A percentile compares a stretch with the other conserved stretches of the same genome.
phyloP scores from a whole-genome alignment of 192 early-diverging fungal species.

The Coemansia sp. region DNA sequence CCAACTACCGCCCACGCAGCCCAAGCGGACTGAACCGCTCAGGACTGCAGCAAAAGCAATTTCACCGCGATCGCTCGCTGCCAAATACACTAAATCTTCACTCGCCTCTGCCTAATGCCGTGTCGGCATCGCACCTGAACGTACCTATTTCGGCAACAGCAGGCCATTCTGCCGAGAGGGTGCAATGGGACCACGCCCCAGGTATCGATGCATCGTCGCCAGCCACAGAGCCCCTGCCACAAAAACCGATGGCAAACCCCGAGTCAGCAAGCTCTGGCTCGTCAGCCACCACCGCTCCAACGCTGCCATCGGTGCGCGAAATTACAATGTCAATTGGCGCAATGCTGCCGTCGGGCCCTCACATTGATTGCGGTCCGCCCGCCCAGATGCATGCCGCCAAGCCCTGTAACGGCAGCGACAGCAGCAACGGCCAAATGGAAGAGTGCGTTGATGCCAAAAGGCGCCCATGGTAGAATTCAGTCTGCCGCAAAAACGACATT shows the following conservation, averaged over 20 bases:
- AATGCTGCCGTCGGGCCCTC: conserved; percentile 23
- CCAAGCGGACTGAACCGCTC: conserved; percentile 4
- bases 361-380: conserved; percentile 10
- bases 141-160: background rate
- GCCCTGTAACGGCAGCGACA: background rate
- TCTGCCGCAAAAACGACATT: background rate
- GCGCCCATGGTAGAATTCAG: conserved; percentile 34
- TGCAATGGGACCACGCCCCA: conserved; percentile 14
- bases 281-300: conserved; percentile 19
- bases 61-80: conserved; percentile 23
- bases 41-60: background rate
- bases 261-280: conserved; percentile 16
- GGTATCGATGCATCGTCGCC: conserved; percentile 7
- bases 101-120: conserved; percentile 9
- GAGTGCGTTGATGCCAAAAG: conserved; percentile 10
- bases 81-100: conserved; percentile 5
- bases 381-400: background rate
- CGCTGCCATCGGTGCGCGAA: conserved; percentile 47
- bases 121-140: background rate
- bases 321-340: conserved; percentile 45
- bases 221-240: conserved; percentile 2
- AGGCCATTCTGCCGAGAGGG: background rate
- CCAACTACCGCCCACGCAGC: conserved; percentile 9
- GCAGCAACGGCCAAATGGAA: background rate
- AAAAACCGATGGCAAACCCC: conserved; percentile 8